Evolutionary conservation across 2,329 filamentous ascomycete genomes (phyloP), one percentile per base, ranked within the genome.

Genomic region (Didymella sp.): DNA sequence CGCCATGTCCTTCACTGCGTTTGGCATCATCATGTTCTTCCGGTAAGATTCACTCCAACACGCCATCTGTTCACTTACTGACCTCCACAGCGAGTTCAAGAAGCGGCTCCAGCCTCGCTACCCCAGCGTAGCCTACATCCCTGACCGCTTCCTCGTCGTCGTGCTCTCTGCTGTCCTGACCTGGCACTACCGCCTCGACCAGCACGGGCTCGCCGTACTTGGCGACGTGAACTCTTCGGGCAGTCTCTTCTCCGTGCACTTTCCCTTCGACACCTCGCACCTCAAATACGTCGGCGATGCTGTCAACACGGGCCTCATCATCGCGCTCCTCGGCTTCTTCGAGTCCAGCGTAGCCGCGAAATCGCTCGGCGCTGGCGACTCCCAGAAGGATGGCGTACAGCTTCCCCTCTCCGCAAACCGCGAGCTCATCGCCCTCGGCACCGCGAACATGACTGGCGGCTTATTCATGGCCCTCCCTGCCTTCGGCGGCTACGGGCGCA

Each of bases 331-430:
- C 0, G 95, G 95, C n/a, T 99, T 99, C 77, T 99, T 99, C 69
- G 95, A 99, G 76, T 96, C 92, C 2, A 96, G 92, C 0, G 92
- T 99, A 12, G 95, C 95, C 1, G 95, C 95, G 31, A 98, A 98
- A 78, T 94, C 91, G 60, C 80, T 99, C 2, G 72, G 73, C 12
- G 81, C 80, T 44, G 81, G 81, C 6, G 85, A 80, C 53, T 66
- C 68, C 11, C 76, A 73, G 11, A 79, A 85, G 47, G 85, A 89
- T 61, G 86, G 86, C 9, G 88, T 97, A 28, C 89, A 87, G 28
- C 91, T 97, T 73, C 86, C 89, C 49, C 82, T 97, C 38, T 96
- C 92, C 72, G 86, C 95, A 1, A 99, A 99, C 73, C 85, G 95
- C 44, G 95, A 99, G 74, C 87, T 99, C 63, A 91, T 98, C 47